Percentiles rank a stretch among this genome's conserved stretches.
Conservation (phyloP, 2,329 filamentous ascomycete species). For the Dactylellina drechsleri region DNA sequence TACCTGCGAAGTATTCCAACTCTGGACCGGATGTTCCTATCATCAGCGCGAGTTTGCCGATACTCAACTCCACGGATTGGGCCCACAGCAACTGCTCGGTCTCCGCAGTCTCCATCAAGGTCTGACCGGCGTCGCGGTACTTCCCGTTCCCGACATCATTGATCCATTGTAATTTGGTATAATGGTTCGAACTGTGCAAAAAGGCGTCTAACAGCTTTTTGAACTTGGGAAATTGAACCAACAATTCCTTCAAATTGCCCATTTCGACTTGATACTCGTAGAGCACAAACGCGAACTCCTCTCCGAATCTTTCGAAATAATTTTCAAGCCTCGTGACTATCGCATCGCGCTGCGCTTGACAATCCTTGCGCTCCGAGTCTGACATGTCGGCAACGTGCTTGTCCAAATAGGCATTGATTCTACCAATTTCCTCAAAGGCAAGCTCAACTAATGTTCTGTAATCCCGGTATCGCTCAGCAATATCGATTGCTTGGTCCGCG, state of each 20-base stretch:
- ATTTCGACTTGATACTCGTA: conserved; percentile 80
- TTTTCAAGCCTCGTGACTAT: conserved; percentile 62
- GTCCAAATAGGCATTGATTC: conserved; percentile 60
- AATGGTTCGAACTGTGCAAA: conserved; percentile 75
- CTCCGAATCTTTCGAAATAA: conserved; percentile 73
- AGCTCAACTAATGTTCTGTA: conserved; percentile 68
- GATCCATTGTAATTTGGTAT: conserved; percentile 89
- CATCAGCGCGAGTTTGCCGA: conserved; percentile 78
- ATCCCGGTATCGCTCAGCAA: conserved; percentile 70
- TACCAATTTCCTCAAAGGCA: conserved; percentile 56
- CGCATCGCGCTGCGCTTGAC: conserved; percentile 32
- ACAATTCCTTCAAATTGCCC: conserved; percentile 73
- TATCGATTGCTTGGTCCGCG: conserved; percentile 69
- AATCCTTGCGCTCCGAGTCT: conserved; percentile 30
- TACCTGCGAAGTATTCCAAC: conserved; percentile 64
- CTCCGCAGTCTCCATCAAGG: conserved; percentile 75
- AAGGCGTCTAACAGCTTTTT: conserved; percentile 79
- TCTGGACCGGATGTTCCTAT: conserved; percentile 62
- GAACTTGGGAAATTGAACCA: conserved; percentile 69
- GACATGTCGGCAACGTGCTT: conserved; percentile 60
- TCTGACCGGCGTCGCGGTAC: conserved; percentile 76
- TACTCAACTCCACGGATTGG: conserved; percentile 89
- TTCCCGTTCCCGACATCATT: conserved; percentile 86
- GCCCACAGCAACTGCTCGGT: conserved; percentile 86
- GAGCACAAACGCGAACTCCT: conserved; percentile 77